Base-by-base conservation (phyloP, 352 stramenopile genomes). In the Achlya hypogyna region DNA sequence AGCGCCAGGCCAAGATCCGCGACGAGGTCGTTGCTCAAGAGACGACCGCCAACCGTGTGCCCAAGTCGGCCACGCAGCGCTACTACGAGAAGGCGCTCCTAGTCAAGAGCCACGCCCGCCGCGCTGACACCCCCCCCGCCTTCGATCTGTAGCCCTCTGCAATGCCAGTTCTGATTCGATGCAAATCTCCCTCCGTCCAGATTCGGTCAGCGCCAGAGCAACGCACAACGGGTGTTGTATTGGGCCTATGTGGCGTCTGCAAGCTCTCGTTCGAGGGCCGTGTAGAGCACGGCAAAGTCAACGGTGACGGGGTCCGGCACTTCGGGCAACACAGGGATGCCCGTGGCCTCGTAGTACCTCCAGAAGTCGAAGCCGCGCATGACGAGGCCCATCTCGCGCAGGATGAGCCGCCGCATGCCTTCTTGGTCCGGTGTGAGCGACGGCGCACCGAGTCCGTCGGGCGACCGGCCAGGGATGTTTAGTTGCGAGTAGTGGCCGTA, bases 321-420 rank as follows among this genome's bases (percentile, higher is more conserved):
- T 12, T 77, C 74, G n/a, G 86, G 84, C 4, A 95, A 66, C 63
- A 95, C 86, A 42, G 88, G 72, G 16, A 79, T 81, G 65, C 76
- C 89, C 18, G 75, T 60, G 38, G 40, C 42, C 69, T 95, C 86
- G 63, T 89, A 95, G 43, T 81, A 84, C 52, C 79, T 78, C 86
- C 86, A 95, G 80, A 93, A 91, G 62, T 95, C 86, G 43, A 93
- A 95, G 8, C 86, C 86, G 25, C 84, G 86, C 65, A 95, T 71
- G 31, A 83, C 87, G 49, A 89, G 81, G 65, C 92, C 86, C 84
- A 93, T 90, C 63, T 93, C 84, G 67, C 91, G 92, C 27, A 95
- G 70, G 54, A 95, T 63, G 29, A 82, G 80, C 49, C 81, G 71
- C 40, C 79, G 78, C 43, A 91, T 78, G 14, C 79, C 78, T 20